Evolutionary conservation across 2,329 filamentous ascomycete genomes (phyloP).

Genomic region (Colletotrichum filicis): DNA sequence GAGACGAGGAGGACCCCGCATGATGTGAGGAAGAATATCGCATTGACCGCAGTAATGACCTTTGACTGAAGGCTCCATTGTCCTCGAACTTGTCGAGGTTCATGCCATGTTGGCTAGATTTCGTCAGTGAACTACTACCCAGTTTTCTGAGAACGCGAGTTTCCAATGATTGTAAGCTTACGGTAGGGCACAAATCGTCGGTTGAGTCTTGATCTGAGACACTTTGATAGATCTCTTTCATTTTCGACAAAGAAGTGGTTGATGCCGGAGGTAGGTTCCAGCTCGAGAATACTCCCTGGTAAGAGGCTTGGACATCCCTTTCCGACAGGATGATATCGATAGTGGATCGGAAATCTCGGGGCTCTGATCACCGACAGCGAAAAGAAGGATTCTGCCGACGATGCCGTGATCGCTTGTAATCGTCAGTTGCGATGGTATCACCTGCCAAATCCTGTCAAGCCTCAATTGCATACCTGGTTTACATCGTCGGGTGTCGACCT

Average conservation of each 20-base stretch:
- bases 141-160: too few relatives aligned
- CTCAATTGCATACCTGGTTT: neutral
- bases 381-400: neutral
- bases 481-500: neutral
- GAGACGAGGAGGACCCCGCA: constrained; percentile 12
- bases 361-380: neutral
- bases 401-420: neutral
- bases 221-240: constrained; percentile 20
- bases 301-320: neutral
- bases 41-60: constrained; percentile 6
- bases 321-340: neutral
- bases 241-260: neutral
- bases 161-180: neutral
- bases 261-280: neutral
- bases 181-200: neutral
- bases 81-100: neutral
- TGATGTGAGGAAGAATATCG: constrained; percentile 5
- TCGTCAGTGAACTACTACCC: neutral
- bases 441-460: constrained; percentile 21
- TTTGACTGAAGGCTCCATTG: constrained; percentile 13
- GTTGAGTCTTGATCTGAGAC: neutral
- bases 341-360: neutral
- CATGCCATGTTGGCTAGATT: neutral
- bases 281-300: too few relatives aligned
- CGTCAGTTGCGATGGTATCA: neutral